These are phyloP conservation scores for Venustampulla echinocandica DNA, from an alignment of 495 filamentous ascomycete species.

Conservation along the genomic window DNA sequence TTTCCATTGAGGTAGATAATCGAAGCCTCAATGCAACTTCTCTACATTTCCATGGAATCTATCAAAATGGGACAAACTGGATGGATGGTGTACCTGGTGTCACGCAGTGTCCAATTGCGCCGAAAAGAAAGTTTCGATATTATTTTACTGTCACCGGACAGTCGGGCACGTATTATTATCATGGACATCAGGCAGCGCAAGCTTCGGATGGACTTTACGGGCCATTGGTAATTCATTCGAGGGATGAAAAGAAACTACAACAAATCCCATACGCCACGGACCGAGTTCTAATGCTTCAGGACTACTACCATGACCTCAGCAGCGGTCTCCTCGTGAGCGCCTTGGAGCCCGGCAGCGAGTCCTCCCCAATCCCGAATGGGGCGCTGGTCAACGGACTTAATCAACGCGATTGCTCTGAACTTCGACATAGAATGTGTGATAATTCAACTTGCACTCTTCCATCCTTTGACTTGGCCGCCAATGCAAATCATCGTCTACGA, in stretches of 20 bases:
- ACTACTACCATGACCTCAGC: conserved; percentile 50
- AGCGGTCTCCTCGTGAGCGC: conserved; percentile 38
- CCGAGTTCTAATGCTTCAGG: conserved; percentile 45
- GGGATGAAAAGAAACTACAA: conserved; percentile 32
- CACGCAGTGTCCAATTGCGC: conserved; percentile 62
- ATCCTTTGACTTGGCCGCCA: conserved; percentile 34
- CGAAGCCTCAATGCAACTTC: conserved; percentile 33
- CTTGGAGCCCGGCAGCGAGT: conserved; percentile 43
- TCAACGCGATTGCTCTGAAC: conserved; percentile 36
- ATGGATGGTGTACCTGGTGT: conserved; percentile 57
- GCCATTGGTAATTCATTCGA: conserved; percentile 40
- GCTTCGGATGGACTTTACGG: conserved; percentile 47
- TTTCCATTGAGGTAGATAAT: conserved; percentile 39
- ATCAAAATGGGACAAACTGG: conserved; percentile 49
- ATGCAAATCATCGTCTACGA: conserved; percentile 56
- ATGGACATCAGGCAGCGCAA: conserved; percentile 34
- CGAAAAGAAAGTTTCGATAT: conserved; percentile 40
- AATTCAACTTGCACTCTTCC: conserved; percentile 34
- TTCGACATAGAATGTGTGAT: conserved; percentile 39
- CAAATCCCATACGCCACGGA: conserved; percentile 39
- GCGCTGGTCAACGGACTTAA: conserved; percentile 59
- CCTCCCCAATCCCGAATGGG: conserved; percentile 51
- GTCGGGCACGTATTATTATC: conserved; percentile 40
- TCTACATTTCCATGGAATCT: conserved; percentile 61
- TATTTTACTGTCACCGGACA: conserved; percentile 33